These are phyloP conservation scores for Neurospora africana DNA, from an alignment of 495 filamentous ascomycete species.

Conservation along the genomic window DNA sequence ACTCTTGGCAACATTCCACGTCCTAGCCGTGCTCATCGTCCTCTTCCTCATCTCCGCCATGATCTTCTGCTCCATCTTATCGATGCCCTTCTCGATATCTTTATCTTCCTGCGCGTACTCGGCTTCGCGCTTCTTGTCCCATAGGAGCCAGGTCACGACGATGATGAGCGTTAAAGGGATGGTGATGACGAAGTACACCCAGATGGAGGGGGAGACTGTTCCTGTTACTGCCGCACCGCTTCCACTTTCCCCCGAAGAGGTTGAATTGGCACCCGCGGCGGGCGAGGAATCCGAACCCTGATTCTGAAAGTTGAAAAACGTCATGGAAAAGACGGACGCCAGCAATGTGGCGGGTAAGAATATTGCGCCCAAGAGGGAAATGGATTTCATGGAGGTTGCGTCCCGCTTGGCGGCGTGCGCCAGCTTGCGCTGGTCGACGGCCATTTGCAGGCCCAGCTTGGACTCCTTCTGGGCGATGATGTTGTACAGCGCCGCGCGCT, in stretches of 20 bases:
- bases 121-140: conserved; percentile 35
- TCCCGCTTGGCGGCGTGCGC: conserved; percentile 47
- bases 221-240: background rate
- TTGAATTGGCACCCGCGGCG: background rate
- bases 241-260: background rate
- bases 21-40: conserved; percentile 40
- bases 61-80: conserved; percentile 43
- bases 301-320: conserved; percentile 44
- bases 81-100: conserved; percentile 41
- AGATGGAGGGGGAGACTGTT: conserved; percentile 33
- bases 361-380: conserved; percentile 45
- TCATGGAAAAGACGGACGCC: conserved; percentile 45
- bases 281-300: background rate
- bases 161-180: conserved; percentile 38
- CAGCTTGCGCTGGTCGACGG: conserved; percentile 43
- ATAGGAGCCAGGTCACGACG: conserved; percentile 35
- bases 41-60: conserved; percentile 42
- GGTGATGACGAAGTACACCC: conserved; percentile 46
- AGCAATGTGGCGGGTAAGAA: conserved; percentile 46
- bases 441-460: conserved; percentile 46
- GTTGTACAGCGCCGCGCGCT: conserved; percentile 45
- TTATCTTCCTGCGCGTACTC: conserved; percentile 34
- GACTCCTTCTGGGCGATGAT: conserved; percentile 49
- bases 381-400: conserved; percentile 44
- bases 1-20: conserved; percentile 24